phyloP scores from a whole-genome alignment of 257 asterid species.

The Ilex asprella region DNA sequence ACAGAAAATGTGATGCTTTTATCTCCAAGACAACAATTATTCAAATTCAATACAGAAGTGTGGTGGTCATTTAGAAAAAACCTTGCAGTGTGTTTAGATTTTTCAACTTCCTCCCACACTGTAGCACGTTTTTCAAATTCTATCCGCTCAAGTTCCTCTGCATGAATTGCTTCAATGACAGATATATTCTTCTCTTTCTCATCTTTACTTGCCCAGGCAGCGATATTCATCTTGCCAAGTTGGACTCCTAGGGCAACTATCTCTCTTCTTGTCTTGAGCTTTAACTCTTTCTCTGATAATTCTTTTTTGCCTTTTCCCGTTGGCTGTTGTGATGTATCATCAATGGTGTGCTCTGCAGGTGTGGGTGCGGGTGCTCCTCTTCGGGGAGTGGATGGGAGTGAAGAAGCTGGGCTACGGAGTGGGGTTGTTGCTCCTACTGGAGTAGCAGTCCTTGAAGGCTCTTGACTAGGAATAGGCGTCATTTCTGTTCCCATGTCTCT shows the following conservation, averaged over 20 bases:
- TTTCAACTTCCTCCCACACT: constrained; percentile 94
- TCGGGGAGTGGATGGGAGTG: constrained; percentile 87
- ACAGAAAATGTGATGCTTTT: too few relatives aligned
- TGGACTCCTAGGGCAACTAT: constrained; percentile 90
- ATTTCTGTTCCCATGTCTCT: constrained; percentile 98
- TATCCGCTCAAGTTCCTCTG: constrained; percentile 47
- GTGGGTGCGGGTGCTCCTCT: constrained; percentile 68
- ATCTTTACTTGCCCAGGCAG: constrained; percentile 98
- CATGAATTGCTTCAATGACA: constrained; percentile 20
- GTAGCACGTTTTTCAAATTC: constrained; percentile 75
- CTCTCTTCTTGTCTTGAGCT: constrained; percentile 79
- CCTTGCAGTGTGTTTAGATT: constrained; percentile 83
- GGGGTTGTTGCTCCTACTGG: constrained; percentile 86
- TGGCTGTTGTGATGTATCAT: constrained; percentile 15
- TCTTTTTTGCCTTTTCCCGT: constrained; percentile 41
- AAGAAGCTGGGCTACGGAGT: constrained; percentile 81
- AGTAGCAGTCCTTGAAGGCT: constrained; percentile 88
- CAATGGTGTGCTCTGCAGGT: constrained; percentile 31
- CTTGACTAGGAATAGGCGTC: constrained; percentile 99
- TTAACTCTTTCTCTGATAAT: constrained; percentile 70
- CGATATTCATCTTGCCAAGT: constrained; percentile 93
- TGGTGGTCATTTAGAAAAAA: constrained; percentile 7
- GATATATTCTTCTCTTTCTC: constrained; percentile 45
- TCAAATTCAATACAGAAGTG: too few relatives aligned
- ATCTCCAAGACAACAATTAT: too few relatives aligned